Percentiles rank a stretch among this genome's conserved stretches.
Evolutionary conservation across 371 early-diverging fungal species (phyloP).

Genomic region (Mucor mucedo): DNA sequence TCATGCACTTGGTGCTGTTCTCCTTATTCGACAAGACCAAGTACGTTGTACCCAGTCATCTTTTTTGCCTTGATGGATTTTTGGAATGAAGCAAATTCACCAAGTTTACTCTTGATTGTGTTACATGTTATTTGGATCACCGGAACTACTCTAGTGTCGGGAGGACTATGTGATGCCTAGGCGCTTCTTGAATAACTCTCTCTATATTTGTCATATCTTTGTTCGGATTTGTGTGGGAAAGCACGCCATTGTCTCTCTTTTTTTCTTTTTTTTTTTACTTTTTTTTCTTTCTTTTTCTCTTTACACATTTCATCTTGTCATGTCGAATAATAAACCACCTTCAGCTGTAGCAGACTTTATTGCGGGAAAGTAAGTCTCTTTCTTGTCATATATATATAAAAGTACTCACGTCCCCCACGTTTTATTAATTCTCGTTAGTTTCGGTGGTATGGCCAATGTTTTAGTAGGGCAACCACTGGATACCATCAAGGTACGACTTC

Average conservation of each 20-base stretch:
- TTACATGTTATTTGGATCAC: slow-evolving; percentile 28
- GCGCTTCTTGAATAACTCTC: background rate
- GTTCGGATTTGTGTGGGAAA: slow-evolving; percentile 9
- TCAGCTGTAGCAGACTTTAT: slow-evolving; percentile 52
- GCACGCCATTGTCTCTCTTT: slow-evolving; percentile 21
- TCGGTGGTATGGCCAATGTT: slow-evolving; percentile 56
- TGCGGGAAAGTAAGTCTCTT: slow-evolving; percentile 50
- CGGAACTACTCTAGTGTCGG: slow-evolving; percentile 12
- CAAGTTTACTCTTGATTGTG: slow-evolving; percentile 19
- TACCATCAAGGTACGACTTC: slow-evolving; percentile 78
- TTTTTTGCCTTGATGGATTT: slow-evolving; percentile 50
- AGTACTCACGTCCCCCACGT: too few species aligned
- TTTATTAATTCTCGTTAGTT: slow-evolving; percentile 18
- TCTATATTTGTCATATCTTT: slow-evolving; percentile 11
- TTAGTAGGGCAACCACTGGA: slow-evolving; percentile 54
- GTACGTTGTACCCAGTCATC: slow-evolving; percentile 41
- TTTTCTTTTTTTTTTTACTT: slow-evolving; percentile 1
- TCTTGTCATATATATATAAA: background rate
- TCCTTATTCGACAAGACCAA: slow-evolving; percentile 43
- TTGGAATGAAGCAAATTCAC: slow-evolving; percentile 34
- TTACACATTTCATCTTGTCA: background rate
- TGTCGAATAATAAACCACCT: slow-evolving; percentile 18
- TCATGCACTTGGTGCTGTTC: slow-evolving; percentile 50
- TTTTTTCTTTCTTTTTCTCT: slow-evolving; percentile 2
- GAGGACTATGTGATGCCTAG: slow-evolving; percentile 27